These are phyloP conservation scores for Hanseniaspora taiwanica DNA, from an alignment of 805 yeast species.

Conservation along the genomic window DNA sequence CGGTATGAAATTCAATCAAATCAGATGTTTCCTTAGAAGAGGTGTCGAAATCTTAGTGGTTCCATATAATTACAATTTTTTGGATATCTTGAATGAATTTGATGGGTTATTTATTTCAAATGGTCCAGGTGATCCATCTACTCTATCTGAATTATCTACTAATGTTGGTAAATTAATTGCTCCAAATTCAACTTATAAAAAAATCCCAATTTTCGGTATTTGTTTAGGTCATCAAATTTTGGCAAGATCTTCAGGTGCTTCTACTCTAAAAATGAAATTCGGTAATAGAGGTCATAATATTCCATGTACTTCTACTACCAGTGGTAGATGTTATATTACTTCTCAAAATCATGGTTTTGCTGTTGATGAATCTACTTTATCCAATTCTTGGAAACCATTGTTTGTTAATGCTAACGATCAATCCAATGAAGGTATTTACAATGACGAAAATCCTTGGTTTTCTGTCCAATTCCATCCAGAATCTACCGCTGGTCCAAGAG, in stretches of 20 bases:
- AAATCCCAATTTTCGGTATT: constrained; percentile 91
- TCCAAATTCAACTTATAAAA: constrained; percentile 28
- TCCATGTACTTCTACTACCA: constrained; percentile 79
- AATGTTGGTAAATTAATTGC: constrained; percentile 45
- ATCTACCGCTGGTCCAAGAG: constrained; percentile 98
- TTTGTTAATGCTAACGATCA: constrained; percentile 94
- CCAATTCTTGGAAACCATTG: constrained; percentile 67
- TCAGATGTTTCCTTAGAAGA: constrained; percentile 88
- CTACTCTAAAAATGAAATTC: constrained; percentile 80
- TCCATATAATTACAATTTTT: constrained; percentile 80
- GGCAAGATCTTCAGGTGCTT: constrained; percentile 92
- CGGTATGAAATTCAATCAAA: constrained; percentile 96
- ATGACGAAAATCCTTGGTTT: constrained; percentile 75
- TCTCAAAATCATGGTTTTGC: constrained; percentile 99
- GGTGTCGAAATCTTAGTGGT: constrained; percentile 95
- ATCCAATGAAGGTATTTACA: constrained; percentile 96
- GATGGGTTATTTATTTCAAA: constrained; percentile 95
- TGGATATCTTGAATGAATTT: constrained; percentile 41
- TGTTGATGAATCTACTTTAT: constrained; percentile 68
- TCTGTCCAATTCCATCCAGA: constrained; percentile 99
- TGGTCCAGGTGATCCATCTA: constrained; percentile 99
- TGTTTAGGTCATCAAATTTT: constrained; percentile 96
- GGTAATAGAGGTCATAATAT: constrained; percentile 99
- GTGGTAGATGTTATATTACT: constrained; percentile 95
- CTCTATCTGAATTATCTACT: constrained; percentile 53